Conservation (phyloP, 1,284 basidiomycete genomes). For the Lignosus rhinocerotis region DNA sequence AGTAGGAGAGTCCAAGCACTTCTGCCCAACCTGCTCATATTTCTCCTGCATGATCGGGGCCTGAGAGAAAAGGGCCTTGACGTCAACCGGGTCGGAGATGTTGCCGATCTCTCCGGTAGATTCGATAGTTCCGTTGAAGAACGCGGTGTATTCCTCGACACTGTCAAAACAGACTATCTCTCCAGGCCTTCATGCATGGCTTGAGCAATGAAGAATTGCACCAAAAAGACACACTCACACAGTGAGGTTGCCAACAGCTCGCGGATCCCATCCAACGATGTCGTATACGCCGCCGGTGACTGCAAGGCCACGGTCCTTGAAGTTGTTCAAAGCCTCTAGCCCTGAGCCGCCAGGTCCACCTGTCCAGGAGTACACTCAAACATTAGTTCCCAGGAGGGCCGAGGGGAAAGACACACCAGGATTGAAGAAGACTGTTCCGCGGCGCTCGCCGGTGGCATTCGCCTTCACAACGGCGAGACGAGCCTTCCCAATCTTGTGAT, state of each 20-base stretch:
- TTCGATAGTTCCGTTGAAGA: conserved; percentile 11
- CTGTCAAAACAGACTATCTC: conserved; percentile 6
- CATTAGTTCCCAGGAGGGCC: background rate
- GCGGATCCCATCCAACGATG: conserved; percentile 14
- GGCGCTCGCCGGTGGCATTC: conserved; percentile 5
- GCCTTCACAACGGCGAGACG: conserved; percentile 9
- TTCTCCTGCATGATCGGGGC: conserved; percentile 8
- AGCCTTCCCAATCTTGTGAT: conserved; percentile 3
- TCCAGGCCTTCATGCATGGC: background rate
- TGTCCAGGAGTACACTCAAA: background rate
- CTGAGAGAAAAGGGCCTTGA: conserved; percentile 4
- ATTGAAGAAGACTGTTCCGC: conserved; percentile 5
- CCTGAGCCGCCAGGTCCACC: conserved; percentile 8
- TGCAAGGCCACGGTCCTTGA: background rate
- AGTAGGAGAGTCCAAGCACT: background rate
- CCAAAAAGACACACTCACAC: background rate
- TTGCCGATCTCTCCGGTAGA: conserved; percentile 3
- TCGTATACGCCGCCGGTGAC: conserved; percentile 6
- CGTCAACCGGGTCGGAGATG: conserved; percentile 6
- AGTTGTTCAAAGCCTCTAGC: background rate
- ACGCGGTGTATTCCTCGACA: background rate
- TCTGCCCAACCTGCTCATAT: conserved; percentile 4
- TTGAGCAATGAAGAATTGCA: too few relatives aligned
- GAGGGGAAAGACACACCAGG: background rate
- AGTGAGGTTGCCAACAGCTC: conserved; percentile 6